Evolutionary conservation across 179 eudicot genomes (phyloP).

Genomic region (Gypsophila paniculata): DNA sequence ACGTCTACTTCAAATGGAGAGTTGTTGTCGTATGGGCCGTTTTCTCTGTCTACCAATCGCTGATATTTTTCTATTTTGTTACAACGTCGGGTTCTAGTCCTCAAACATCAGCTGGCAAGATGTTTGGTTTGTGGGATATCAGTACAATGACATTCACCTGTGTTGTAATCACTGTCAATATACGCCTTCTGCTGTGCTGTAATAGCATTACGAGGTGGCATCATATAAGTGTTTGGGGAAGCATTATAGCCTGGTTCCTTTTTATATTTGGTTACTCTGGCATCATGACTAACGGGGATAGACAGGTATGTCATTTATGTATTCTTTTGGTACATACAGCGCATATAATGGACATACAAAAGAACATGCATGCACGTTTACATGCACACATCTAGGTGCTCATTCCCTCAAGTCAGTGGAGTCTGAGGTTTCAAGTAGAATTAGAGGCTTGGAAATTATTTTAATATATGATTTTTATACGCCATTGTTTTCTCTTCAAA

Average conservation of each 20-base stretch:
- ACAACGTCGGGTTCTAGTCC: conserved; percentile 48
- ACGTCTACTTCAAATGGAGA: conserved; percentile 70
- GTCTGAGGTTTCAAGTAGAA: not conserved
- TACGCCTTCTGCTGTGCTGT: conserved; percentile 90
- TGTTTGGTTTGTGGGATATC: conserved; percentile 93
- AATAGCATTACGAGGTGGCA: conserved; percentile 88
- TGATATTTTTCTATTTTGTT: conserved; percentile 62
- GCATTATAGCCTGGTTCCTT: conserved; percentile 74
- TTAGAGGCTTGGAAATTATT: not conserved
- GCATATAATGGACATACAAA: too few relatives aligned
- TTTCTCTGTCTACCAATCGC: conserved; percentile 78
- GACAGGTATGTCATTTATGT: conserved; percentile 41
- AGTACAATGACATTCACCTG: conserved; percentile 92
- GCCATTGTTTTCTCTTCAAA: too few relatives aligned
- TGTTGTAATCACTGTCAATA: conserved; percentile 74
- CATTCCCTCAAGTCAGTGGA: not conserved
- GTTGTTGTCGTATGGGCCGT: conserved; percentile 61
- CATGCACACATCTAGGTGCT: not conserved
- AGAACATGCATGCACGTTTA: too few relatives aligned
- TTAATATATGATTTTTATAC: not conserved
- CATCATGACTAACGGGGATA: conserved; percentile 42
- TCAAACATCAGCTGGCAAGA: conserved; percentile 78
- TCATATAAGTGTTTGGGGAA: conserved; percentile 81
- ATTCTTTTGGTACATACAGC: not conserved
- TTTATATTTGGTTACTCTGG: conserved; percentile 74